Evolutionary conservation across 768 basidiomycete genomes (phyloP), one percentile per base, ranked within the genome.

Genomic region (Mycena filopes): DNA sequence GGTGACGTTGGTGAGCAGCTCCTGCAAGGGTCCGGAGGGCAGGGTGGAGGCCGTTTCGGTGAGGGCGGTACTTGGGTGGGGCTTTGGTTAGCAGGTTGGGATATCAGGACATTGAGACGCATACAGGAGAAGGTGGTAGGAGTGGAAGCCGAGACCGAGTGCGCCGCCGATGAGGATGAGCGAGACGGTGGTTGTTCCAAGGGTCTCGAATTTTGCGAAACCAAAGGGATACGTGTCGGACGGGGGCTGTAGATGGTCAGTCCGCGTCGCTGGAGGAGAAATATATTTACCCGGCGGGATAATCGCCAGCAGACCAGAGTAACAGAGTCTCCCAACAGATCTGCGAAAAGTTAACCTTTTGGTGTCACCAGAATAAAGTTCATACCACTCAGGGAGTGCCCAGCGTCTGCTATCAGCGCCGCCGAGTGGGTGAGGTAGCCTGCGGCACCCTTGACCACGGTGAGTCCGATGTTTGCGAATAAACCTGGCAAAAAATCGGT

Each of bases 391-490:
- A 94, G 64, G 0, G 93, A 94, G 75, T 99, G 97, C 25, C 93
- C 96, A 0, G 96, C 96, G 70, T 98, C 97, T 4, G 97, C 97
- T 18, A 99, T 83, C 45, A 99, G 80, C 0, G 94, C 89, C 10
- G 95, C 95, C 8, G 93, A 95, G 71, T 98, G 95, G 85, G 93
- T 86, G 73, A 86, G 89, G 87, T 91, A 92, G 23, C 96, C 98
- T 41, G 97, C 96, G 13, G 84, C 72, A 41, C 95, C 97, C 76
- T 99, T 99, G 31, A 89, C 82, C 18, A 81, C 81, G 0, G 96
- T 98, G 67, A 99, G 79, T 8, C 83, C 87, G 36, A 99, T 81
- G 72, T 99, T 99, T 55, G 91, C 83, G 56, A 88, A 83, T 36
- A 99, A 81, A 1, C 98, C 63, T 41, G 47, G 13, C 7, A 16